Evolutionary conservation across 1,284 basidiomycete species (phyloP).

Genomic region (Pisolithus thermaeus): DNA sequence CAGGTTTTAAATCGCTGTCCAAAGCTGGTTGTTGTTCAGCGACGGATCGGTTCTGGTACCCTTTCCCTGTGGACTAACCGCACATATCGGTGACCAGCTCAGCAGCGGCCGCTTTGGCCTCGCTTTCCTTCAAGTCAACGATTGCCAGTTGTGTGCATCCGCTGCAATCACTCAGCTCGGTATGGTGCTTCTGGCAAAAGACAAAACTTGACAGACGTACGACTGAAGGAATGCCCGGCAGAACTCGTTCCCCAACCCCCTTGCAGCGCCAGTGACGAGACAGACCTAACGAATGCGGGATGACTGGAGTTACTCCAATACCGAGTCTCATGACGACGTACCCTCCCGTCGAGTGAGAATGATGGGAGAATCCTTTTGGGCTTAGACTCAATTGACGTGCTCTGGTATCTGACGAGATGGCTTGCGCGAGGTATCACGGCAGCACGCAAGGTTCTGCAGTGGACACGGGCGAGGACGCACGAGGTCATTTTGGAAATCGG

Average conservation of each 20-base stretch:
- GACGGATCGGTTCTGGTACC: slow-evolving; percentile 11
- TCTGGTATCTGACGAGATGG: slow-evolving; percentile 19
- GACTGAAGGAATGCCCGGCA: slow-evolving; percentile 86
- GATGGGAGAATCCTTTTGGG: slow-evolving; percentile 42
- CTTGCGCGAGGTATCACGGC: slow-evolving; percentile 7
- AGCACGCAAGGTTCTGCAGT: not conserved
- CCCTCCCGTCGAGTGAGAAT: slow-evolving; percentile 69
- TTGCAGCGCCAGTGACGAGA: slow-evolving; percentile 90
- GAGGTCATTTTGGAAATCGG: not conserved
- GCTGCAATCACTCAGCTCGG: slow-evolving; percentile 31
- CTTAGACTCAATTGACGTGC: slow-evolving; percentile 15
- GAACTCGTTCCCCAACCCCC: slow-evolving; percentile 86
- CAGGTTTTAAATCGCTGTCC: slow-evolving; percentile 53
- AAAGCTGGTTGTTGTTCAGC: slow-evolving; percentile 38
- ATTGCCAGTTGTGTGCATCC: slow-evolving; percentile 82
- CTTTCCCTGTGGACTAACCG: slow-evolving; percentile 31
- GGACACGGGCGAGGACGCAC: not conserved
- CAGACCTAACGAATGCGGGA: slow-evolving; percentile 56
- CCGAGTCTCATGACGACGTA: slow-evolving; percentile 16
- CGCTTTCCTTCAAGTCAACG: slow-evolving; percentile 76
- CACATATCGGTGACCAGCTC: slow-evolving; percentile 61
- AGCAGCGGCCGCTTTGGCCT: slow-evolving; percentile 66
- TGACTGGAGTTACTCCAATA: slow-evolving; percentile 3
- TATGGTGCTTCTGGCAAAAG: not conserved
- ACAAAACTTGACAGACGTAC: slow-evolving; percentile 37